phyloP scores from a whole-genome alignment of 2,329 filamentous ascomycete species.

The Ilyonectria robusta region DNA sequence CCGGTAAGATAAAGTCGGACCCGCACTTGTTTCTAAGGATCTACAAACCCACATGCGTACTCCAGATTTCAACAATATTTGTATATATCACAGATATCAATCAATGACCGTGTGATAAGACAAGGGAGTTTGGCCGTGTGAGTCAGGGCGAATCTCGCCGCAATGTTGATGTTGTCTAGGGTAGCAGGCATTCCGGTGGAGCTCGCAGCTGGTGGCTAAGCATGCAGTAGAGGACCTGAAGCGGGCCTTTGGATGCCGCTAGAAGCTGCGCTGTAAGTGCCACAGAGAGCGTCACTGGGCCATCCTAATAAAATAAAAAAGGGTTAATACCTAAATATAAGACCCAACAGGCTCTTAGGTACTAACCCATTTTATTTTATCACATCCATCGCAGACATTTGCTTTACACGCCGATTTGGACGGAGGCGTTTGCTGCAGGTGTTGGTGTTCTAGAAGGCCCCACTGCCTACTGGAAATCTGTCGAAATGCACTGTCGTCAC shows the following conservation, averaged over 20 bases:
- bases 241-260: conserved; percentile 23
- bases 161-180: conserved; percentile 2
- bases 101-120: not conserved
- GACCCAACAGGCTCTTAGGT: too few relatives aligned
- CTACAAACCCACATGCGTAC: not conserved
- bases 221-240: conserved; percentile 8
- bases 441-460: conserved; percentile 46
- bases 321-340: too few relatives aligned
- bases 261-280: conserved; percentile 27
- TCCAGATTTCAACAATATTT: not conserved
- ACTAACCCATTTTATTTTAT: too few relatives aligned
- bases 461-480: conserved; percentile 39
- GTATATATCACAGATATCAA: not conserved
- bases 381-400: not conserved
- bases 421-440: not conserved
- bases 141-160: not conserved
- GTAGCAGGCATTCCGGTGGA: conserved; percentile 2
- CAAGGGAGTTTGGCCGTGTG: not conserved
- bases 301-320: too few relatives aligned
- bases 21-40: too few relatives aligned
- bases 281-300: not conserved
- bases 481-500: conserved; percentile 42
- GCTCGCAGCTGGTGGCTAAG: conserved; percentile 11
- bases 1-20: too few relatives aligned
- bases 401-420: not conserved